Base-by-base conservation (phyloP, 768 basidiomycete species). In the Dacryopinax spathularia region DNA sequence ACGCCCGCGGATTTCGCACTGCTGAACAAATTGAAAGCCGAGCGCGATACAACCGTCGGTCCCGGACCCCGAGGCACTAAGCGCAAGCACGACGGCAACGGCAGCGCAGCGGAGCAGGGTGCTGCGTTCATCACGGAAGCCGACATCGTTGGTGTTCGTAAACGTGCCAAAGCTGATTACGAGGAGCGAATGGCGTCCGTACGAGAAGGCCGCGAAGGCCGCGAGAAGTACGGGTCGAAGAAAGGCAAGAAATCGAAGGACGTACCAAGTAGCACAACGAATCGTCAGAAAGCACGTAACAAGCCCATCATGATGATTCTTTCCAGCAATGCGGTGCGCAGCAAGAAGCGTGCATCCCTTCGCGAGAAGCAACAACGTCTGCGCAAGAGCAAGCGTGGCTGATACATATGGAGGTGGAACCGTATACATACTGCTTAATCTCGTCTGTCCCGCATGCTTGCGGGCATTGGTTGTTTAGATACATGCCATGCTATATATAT, bases 231-330 rank as follows among this genome's bases (percentile, higher is more conserved):
- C 71, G 89, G 89, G 22, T 89, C 88, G 36, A 76, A 82, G 68
- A 95, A 88, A 76, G 92, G 91, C n/a, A 93, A 94, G 78, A 88
- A 89, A 75, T 90, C 84, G 65, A 91, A 91, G 72, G 89, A 79
- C 34, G 75, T 77, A 12, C 84, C 86, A 65, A 91, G 89, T 74
- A 91, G 89, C 71, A 85, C 88, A 63, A 95, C 93, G 34, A 96
- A 96, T 74, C 80, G 84, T 71, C 90, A 95, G 77, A 96, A 96
- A 82, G 83, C 85, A 36, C 82, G 88, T 72, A 93, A 94, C 73
- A 96, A 97, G 74, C 93, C 93, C 27, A 82, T 95, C 68, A 94
- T 95, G 93, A 92, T 91, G 90, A 85, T 91, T 62, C 75, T 91
- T 66, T 80, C 85, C 60, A 89, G 87, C 64, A 81, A 80, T 0